A percentile compares a stretch with the other conserved stretches of the same genome.
Conservation (phyloP, 768 basidiomycete species). For the Boletellus sp. region DNA sequence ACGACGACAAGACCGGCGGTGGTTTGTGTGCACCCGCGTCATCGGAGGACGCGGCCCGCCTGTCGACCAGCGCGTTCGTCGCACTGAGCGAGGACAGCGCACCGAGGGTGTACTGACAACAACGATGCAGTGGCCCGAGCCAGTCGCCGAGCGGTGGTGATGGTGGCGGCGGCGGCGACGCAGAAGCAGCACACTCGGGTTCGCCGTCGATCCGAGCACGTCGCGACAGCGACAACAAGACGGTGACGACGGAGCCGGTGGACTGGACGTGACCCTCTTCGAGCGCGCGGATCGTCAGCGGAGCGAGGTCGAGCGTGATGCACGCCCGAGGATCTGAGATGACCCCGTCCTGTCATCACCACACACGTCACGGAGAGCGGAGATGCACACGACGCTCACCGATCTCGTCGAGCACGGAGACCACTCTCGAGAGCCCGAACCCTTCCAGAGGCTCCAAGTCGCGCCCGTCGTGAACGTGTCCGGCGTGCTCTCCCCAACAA, state of each 20-base stretch:
- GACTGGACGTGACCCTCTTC: constrained; percentile 36
- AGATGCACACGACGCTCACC: constrained; percentile 8
- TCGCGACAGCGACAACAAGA: constrained; percentile 37
- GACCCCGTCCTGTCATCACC: no score
- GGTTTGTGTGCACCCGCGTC: constrained; percentile 28
- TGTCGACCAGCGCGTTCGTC: constrained; percentile 25
- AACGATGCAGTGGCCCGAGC: constrained; percentile 52
- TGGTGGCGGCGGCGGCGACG: no score
- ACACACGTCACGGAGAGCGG: no score
- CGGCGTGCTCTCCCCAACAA: constrained; percentile 22
- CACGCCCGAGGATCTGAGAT: constrained; percentile 28
- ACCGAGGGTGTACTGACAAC: constrained; percentile 45
- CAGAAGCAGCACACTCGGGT: background rate
- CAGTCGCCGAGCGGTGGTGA: constrained; percentile 25
- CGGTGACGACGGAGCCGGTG: constrained; percentile 29
- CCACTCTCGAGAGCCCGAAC: constrained; percentile 47
- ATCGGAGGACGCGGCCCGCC: constrained; percentile 17
- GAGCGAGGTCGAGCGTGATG: constrained; percentile 49
- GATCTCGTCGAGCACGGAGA: constrained; percentile 42
- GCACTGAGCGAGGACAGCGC: constrained; percentile 36
- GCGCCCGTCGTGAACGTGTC: constrained; percentile 17
- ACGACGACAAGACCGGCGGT: constrained; percentile 32
- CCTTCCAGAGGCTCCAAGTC: constrained; percentile 42
- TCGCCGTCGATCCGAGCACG: background rate
- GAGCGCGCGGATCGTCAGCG: constrained; percentile 40